These are phyloP conservation scores for Plasmodium malariae DNA, from an alignment of 169 alveolate genomes.

Conservation along the genomic window DNA sequence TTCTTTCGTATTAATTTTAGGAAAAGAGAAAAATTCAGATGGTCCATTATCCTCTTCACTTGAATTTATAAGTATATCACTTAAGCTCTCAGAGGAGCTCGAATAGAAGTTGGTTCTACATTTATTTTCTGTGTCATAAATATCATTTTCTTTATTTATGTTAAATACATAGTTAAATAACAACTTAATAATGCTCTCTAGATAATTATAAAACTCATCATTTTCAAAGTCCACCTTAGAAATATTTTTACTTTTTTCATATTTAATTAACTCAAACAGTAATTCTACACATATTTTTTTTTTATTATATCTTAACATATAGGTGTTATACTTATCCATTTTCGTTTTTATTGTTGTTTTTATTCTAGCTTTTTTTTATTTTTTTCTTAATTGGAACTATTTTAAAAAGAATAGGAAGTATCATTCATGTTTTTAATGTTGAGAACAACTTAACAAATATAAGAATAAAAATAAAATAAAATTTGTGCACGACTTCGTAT, in stretches of 20 bases:
- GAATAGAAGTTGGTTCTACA: background rate
- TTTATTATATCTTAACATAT: constrained; percentile 34
- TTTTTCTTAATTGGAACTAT: too few relatives aligned
- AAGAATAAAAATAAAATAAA: too few relatives aligned
- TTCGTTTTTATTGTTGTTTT: too few relatives aligned
- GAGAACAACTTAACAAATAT: too few relatives aligned
- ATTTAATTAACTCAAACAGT: constrained; percentile 49
- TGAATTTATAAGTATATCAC: constrained; percentile 28
- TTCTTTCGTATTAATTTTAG: background rate
- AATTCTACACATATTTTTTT: constrained; percentile 4
- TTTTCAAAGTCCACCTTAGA: constrained; percentile 40
- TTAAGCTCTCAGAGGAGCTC: constrained; percentile 54
- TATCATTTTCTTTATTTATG: constrained; percentile 18
- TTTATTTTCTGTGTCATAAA: constrained; percentile 4
- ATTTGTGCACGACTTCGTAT: too few relatives aligned
- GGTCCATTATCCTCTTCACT: constrained; percentile 21
- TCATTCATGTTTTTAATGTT: too few relatives aligned
- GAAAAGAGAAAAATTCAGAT: constrained; percentile 2
- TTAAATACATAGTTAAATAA: constrained; percentile 64
- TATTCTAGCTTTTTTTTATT: too few relatives aligned
- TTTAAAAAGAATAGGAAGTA: too few relatives aligned
- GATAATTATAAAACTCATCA: constrained; percentile 42
- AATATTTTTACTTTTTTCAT: constrained; percentile 40
- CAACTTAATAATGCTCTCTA: constrained; percentile 33
- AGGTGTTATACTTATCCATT: constrained; percentile 39